Evolutionary conservation across 768 basidiomycete genomes (phyloP).

Genomic region (Tubosaeta sp.): DNA sequence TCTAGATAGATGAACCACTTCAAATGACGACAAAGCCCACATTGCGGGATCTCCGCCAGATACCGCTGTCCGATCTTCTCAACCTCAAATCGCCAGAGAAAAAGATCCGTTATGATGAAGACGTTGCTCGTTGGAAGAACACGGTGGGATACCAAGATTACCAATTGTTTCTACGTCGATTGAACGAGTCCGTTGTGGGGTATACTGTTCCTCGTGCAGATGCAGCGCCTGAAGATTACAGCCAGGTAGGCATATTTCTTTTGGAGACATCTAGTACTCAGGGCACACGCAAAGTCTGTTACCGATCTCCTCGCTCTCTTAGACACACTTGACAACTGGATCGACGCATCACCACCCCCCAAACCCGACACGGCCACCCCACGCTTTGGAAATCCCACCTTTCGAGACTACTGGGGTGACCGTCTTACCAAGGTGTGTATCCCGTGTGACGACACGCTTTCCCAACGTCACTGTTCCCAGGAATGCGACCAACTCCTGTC

Average conservation of each 20-base stretch:
- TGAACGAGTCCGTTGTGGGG: slow-evolving; percentile 77
- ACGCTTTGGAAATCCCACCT: slow-evolving; percentile 89
- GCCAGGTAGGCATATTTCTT: slow-evolving; percentile 17
- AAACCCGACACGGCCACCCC: slow-evolving; percentile 53
- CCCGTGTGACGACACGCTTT: neutral
- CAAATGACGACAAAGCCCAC: slow-evolving; percentile 10
- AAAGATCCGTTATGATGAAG: slow-evolving; percentile 68
- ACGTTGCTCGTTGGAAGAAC: slow-evolving; percentile 67
- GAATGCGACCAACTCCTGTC: slow-evolving; percentile 49
- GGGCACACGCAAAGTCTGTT: slow-evolving; percentile 43
- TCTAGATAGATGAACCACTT: neutral
- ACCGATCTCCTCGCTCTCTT: slow-evolving; percentile 51
- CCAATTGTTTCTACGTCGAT: slow-evolving; percentile 65
- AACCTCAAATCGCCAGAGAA: slow-evolving; percentile 34
- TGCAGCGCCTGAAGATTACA: neutral
- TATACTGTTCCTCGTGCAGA: slow-evolving; percentile 42
- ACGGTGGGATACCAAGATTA: slow-evolving; percentile 74
- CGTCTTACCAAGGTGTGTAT: slow-evolving; percentile 66
- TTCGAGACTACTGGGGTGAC: slow-evolving; percentile 72
- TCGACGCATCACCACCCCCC: slow-evolving; percentile 73
- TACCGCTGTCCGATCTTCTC: slow-evolving; percentile 23
- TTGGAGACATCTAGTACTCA: neutral
- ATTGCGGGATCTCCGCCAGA: slow-evolving; percentile 30
- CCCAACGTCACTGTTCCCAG: slow-evolving; percentile 30
- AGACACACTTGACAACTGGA: slow-evolving; percentile 65